Percentiles rank a stretch among this genome's conserved stretches.
phyloP scores from a whole-genome alignment of 2,329 filamentous ascomycete species.

The Claviceps digitariae region DNA sequence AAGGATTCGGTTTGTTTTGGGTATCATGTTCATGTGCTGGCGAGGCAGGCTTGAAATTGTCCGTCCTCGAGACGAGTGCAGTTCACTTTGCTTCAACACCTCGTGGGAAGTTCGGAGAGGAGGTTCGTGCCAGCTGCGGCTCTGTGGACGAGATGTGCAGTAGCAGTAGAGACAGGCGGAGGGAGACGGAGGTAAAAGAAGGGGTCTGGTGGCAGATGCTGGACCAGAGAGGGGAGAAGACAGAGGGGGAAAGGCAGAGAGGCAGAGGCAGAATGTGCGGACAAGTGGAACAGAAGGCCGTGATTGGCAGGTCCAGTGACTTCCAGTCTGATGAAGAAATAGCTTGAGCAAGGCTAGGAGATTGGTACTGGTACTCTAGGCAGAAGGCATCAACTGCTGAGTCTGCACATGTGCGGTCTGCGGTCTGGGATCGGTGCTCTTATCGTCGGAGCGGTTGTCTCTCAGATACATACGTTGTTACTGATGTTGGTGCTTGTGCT shows the following conservation, averaged over 20 bases:
- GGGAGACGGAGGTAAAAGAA: background rate
- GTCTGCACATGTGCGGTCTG: background rate
- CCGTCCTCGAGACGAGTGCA: constrained; percentile 4
- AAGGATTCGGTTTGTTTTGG: constrained; percentile 21
- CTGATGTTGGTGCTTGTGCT: too few species aligned
- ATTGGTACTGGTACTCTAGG: background rate
- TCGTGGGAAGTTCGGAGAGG: background rate
- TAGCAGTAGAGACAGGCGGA: too few species aligned
- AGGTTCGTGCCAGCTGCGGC: background rate
- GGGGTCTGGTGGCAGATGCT: background rate
- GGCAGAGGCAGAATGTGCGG: background rate
- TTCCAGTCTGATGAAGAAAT: background rate
- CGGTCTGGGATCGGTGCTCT: background rate
- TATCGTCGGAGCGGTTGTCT: background rate
- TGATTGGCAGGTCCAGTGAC: constrained; percentile 5
- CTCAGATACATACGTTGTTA: background rate
- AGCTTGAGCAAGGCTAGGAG: background rate
- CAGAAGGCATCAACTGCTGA: background rate
- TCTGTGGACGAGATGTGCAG: background rate
- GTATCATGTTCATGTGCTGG: constrained; percentile 25
- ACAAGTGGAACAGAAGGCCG: background rate
- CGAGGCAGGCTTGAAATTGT: background rate
- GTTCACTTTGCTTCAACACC: constrained; percentile 1
- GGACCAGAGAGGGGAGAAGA: background rate
- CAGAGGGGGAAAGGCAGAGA: background rate